Base-by-base conservation (phyloP, 1,139 yeast species). In the Zygoascus meyerae region DNA sequence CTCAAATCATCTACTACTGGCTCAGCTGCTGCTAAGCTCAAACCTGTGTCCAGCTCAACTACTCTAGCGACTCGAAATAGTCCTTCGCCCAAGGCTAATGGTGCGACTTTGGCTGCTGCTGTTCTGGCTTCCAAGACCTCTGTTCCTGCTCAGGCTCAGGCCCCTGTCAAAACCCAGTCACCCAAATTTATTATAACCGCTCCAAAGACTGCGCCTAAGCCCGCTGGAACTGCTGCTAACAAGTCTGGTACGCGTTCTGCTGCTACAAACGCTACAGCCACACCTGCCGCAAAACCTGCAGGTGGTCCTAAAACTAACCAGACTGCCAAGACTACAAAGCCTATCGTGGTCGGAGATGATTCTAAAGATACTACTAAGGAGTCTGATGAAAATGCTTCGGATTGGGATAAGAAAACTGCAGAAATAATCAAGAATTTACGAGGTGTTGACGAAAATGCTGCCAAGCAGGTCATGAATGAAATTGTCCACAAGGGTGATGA, bases 401-500 rank as follows among this genome's bases (percentile, higher is more conserved):
- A 33, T 10, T 40, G 43, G 43, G 43, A 40, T 15, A 40, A 40
- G 43, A 40, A 32, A 30, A 28, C 29, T 18, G 32, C 34, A 21
- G 39, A 36, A 11, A 36, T 32, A 5, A 46, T 69, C 52, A 63
- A 65, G 54, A 59, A 57, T 17, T 58, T 69, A 33, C 60, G 64
- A 11, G 72, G 73, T 2, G 75, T 80, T 3, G 85, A 80, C 51
- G 81, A 78, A 50, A 68, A 70, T 38, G 89, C 92, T 6, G 95
- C 94, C 31, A 78, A 78, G 66, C 96, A 87, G 62, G 92, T 92
- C 45, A 72, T 92, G 53, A 85, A 86, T 56, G 97, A 92, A 62
- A 87, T 92, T 55, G 94, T 90, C 5, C 89, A 89, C 7, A 86
- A 84, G 52, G 97, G 97, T 7, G 97, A 92, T 65, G 94, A 89